A percentile compares a stretch with the other conserved stretches of the same genome.
Conservation (phyloP, 2,329 filamentous ascomycete genomes). For the Graphilbum fragrans region DNA sequence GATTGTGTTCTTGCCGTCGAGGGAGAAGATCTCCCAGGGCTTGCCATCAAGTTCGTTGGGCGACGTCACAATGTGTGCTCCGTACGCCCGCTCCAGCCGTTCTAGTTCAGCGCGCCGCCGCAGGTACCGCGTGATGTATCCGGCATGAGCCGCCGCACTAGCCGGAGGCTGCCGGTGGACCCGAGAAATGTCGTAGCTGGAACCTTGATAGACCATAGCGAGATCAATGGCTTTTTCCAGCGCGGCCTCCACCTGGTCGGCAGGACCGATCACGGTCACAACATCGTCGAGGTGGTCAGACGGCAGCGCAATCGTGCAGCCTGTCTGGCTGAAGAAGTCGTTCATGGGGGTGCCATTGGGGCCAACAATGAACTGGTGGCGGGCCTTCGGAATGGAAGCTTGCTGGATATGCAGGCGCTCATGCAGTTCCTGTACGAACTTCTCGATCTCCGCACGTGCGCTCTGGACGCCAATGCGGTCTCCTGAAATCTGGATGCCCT, state of each 20-base stretch:
- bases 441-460: conserved; percentile 70
- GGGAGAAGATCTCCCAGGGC: conserved; percentile 80
- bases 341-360: conserved; percentile 68
- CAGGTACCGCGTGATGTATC: conserved; percentile 79
- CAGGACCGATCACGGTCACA: conserved; percentile 73
- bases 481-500: conserved; percentile 74
- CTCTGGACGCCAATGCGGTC: conserved; percentile 74
- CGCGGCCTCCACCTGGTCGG: conserved; percentile 60
- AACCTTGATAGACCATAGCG: conserved; percentile 75
- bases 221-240: conserved; percentile 79
- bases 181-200: conserved; percentile 68
- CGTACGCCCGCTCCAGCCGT: conserved; percentile 66
- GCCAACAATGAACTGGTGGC: conserved; percentile 92
- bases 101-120: conserved; percentile 71
- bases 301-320: conserved; percentile 78
- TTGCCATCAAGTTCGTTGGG: conserved; percentile 55
- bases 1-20: conserved; percentile 72
- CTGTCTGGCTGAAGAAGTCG: conserved; percentile 81
- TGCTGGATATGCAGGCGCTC: conserved; percentile 67
- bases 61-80: conserved; percentile 79
- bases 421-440: conserved; percentile 62
- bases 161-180: conserved; percentile 64
- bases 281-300: conserved; percentile 67
- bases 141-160: conserved; percentile 67
- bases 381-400: conserved; percentile 69